phyloP scores from a whole-genome alignment of 1,284 basidiomycete genomes.

The Cerrena zonata region DNA sequence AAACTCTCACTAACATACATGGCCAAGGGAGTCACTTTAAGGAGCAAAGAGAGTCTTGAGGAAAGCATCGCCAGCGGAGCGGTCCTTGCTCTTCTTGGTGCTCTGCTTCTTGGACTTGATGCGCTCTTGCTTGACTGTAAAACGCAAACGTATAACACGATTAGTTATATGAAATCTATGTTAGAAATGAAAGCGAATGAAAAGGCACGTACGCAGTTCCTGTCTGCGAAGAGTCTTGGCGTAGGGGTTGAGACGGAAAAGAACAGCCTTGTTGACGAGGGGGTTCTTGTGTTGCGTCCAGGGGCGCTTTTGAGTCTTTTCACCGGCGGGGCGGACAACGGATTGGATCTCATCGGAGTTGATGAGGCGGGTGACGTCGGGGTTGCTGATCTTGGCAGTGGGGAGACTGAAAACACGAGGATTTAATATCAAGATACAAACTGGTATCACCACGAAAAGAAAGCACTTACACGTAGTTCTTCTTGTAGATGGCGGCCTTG shows the following conservation, averaged over 20 bases:
- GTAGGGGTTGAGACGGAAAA: slow-evolving; percentile 99
- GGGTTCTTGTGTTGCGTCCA: slow-evolving; percentile 99
- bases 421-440: not conserved
- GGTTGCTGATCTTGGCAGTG: slow-evolving; percentile 92
- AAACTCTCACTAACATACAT: no score
- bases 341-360: slow-evolving; percentile 97
- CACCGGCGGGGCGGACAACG: slow-evolving; percentile 82
- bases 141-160: slow-evolving; percentile 5
- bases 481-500: slow-evolving; percentile 82
- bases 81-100: slow-evolving; percentile 43
- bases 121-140: slow-evolving; percentile 74
- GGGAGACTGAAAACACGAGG: slow-evolving; percentile 57
- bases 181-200: not conserved
- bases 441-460: not conserved
- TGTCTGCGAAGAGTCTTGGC: slow-evolving; percentile 89
- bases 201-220: slow-evolving; percentile 65
- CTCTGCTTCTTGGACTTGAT: slow-evolving; percentile 59
- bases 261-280: slow-evolving; percentile 88
- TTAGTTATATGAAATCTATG: slow-evolving; percentile 2
- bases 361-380: slow-evolving; percentile 96
- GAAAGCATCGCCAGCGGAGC: slow-evolving; percentile 79
- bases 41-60: slow-evolving; percentile 80
- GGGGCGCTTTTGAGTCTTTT: slow-evolving; percentile 81
- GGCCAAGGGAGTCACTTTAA: slow-evolving; percentile 40
- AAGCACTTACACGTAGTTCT: slow-evolving; percentile 75